These are phyloP conservation scores for Cajanus cajan DNA, from an alignment of 306 rosid genomes.

Conservation along the genomic window DNA sequence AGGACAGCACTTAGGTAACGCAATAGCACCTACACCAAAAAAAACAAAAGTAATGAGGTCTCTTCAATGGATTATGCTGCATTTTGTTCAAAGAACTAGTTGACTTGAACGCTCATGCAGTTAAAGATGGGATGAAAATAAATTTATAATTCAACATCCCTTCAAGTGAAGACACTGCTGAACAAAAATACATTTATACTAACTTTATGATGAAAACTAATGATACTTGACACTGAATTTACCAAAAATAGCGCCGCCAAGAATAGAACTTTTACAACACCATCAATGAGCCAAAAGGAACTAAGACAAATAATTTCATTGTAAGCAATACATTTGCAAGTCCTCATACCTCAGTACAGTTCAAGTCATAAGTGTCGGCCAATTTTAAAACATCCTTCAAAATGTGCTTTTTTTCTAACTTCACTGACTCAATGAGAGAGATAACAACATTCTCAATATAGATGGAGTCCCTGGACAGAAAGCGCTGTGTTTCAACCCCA, in stretches of 20 bases:
- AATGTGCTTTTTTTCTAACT: slow-evolving; percentile 72
- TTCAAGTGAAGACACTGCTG: slow-evolving; percentile 12
- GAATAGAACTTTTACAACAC: slow-evolving; percentile 1
- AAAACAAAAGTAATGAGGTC: slow-evolving; percentile 34
- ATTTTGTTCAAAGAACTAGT: not conserved
- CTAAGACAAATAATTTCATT: not conserved
- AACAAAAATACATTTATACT: slow-evolving; percentile 16
- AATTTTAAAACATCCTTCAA: slow-evolving; percentile 71
- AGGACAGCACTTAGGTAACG: slow-evolving; percentile 65
- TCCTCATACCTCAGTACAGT: slow-evolving; percentile 64
- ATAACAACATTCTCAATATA: slow-evolving; percentile 66
- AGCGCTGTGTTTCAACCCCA: slow-evolving; percentile 83
- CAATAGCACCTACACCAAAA: slow-evolving; percentile 75
- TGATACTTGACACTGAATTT: slow-evolving; percentile 6
- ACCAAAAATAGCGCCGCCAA: slow-evolving; percentile 6
- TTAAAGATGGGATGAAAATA: slow-evolving; percentile 8
- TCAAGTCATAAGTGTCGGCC: slow-evolving; percentile 78
- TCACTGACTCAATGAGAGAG: slow-evolving; percentile 78
- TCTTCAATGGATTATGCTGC: not conserved
- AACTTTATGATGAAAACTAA: slow-evolving; percentile 16
- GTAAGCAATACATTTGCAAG: slow-evolving; percentile 10
- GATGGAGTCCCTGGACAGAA: slow-evolving; percentile 73
- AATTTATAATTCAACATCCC: not conserved
- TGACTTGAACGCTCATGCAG: slow-evolving; percentile 14
- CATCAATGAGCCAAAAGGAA: slow-evolving; percentile 19